These are phyloP conservation scores for Setomelanomma holmii DNA, from an alignment of 2,329 filamentous ascomycete species.

Conservation along the genomic window DNA sequence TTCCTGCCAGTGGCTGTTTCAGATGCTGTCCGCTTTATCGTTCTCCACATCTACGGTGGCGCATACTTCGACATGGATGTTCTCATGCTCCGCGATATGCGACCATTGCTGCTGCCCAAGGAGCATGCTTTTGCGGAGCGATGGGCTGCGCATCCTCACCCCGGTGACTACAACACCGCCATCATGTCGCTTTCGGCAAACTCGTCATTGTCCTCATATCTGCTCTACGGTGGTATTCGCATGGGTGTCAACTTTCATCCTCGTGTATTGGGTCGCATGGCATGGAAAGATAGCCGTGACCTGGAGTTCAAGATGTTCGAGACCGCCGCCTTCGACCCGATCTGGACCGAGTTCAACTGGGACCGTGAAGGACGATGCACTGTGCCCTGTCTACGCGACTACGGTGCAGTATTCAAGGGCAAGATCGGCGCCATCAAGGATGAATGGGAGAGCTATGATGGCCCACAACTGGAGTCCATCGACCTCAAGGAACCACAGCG, in stretches of 20 bases:
- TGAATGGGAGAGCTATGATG: constrained; percentile 63
- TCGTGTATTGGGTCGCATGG: constrained; percentile 62
- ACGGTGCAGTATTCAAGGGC: constrained; percentile 60
- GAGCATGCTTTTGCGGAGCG: constrained; percentile 63
- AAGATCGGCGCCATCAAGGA: constrained; percentile 54
- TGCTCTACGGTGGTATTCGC: constrained; percentile 62
- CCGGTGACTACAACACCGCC: constrained; percentile 65
- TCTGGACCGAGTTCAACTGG: constrained; percentile 65
- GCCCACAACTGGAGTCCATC: constrained; percentile 49
- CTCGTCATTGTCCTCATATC: constrained; percentile 61
- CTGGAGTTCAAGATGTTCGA: constrained; percentile 65
- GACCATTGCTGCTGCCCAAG: constrained; percentile 59
- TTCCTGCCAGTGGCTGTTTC: constrained; percentile 66
- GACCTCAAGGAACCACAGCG: constrained; percentile 35
- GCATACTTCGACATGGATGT: constrained; percentile 66
- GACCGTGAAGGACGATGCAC: constrained; percentile 60
- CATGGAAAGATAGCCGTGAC: constrained; percentile 62
- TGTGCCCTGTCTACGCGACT: constrained; percentile 62
- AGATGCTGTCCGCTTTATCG: constrained; percentile 63
- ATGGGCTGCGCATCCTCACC: constrained; percentile 61
- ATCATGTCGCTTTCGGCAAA: constrained; percentile 65
- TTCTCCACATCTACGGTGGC: constrained; percentile 62
- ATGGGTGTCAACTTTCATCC: constrained; percentile 67
- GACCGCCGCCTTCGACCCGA: constrained; percentile 63
- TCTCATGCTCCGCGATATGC: constrained; percentile 62